phyloP scores from a whole-genome alignment of 2,329 filamentous ascomycete genomes.

The Exophiala dermatitidis region DNA sequence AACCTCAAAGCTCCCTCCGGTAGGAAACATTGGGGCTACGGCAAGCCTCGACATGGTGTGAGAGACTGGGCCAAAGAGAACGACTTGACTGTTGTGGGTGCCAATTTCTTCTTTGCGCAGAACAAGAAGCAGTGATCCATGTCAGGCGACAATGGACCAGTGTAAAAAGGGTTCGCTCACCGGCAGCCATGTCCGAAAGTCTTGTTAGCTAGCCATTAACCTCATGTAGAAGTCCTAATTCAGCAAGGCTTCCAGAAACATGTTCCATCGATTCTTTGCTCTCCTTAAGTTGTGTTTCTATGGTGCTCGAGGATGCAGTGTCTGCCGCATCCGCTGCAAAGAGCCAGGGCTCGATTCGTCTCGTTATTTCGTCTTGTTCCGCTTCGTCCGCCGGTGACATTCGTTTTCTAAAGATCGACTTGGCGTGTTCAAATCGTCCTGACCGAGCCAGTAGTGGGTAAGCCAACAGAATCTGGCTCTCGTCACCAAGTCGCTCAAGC shows the following conservation, averaged over 20 bases:
- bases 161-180: neutral
- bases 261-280: slow-evolving; percentile 15
- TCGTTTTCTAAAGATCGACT: slow-evolving; percentile 7
- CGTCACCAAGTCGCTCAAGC: slow-evolving; percentile 23
- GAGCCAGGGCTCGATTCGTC: slow-evolving; percentile 20
- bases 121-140: slow-evolving; percentile 26
- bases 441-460: slow-evolving; percentile 19
- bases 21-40: slow-evolving; percentile 49
- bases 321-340: slow-evolving; percentile 24
- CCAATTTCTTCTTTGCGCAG: slow-evolving; percentile 30
- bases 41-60: slow-evolving; percentile 44
- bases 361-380: slow-evolving; percentile 11
- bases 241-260: slow-evolving; percentile 10
- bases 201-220: neutral
- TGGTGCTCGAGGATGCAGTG: slow-evolving; percentile 1
- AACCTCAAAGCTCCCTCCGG: slow-evolving; percentile 39
- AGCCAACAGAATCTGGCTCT: slow-evolving; percentile 26
- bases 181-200: neutral
- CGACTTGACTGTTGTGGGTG: slow-evolving; percentile 29
- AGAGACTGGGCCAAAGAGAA: slow-evolving; percentile 30
- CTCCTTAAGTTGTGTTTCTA: slow-evolving; percentile 14
- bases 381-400: neutral
- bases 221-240: slow-evolving; percentile 9
- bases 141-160: neutral
- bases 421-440: slow-evolving; percentile 12